Percentiles rank a stretch among this genome's conserved stretches.
Conservation (phyloP, 116 monocot species). For the Zostera marina region DNA sequence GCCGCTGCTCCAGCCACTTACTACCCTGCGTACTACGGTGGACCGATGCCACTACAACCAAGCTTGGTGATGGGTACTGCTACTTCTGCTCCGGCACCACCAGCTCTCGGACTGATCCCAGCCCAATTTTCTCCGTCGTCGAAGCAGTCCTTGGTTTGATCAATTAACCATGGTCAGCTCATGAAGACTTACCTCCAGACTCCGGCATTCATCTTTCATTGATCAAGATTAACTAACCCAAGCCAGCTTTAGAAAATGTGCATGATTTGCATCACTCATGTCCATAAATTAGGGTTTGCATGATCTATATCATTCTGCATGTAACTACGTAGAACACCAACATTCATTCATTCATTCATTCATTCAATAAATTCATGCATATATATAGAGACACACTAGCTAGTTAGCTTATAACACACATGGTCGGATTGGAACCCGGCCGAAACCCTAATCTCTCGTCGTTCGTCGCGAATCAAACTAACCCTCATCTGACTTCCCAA, state of each 20-base stretch:
- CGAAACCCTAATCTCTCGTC: neutral
- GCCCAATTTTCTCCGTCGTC: slow-evolving; percentile 32
- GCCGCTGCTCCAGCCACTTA: too few relatives aligned
- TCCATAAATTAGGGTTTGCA: slow-evolving; percentile 25
- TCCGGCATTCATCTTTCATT: slow-evolving; percentile 9
- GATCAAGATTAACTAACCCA: slow-evolving; percentile 8
- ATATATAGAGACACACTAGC: neutral
- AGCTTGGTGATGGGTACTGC: slow-evolving; percentile 55
- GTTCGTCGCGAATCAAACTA: neutral
- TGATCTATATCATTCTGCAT: neutral
- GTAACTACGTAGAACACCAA: too few relatives aligned
- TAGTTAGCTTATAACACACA: neutral
- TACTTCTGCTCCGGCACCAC: slow-evolving; percentile 39
- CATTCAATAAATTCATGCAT: too few relatives aligned
- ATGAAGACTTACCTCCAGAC: too few relatives aligned
- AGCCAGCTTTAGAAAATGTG: slow-evolving; percentile 8
- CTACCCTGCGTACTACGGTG: slow-evolving; percentile 38
- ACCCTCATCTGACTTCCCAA: slow-evolving; percentile 1
- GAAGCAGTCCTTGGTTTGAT: slow-evolving; percentile 85
- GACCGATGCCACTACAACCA: slow-evolving; percentile 52
- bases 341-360: too few relatives aligned
- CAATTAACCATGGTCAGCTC: too few relatives aligned
- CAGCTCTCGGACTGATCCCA: slow-evolving; percentile 51
- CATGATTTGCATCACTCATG: slow-evolving; percentile 10
- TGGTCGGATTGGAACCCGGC: neutral